Evolutionary conservation across 2,329 filamentous ascomycete genomes (phyloP).

Genomic region (Penicillium fuscoglaucum): DNA sequence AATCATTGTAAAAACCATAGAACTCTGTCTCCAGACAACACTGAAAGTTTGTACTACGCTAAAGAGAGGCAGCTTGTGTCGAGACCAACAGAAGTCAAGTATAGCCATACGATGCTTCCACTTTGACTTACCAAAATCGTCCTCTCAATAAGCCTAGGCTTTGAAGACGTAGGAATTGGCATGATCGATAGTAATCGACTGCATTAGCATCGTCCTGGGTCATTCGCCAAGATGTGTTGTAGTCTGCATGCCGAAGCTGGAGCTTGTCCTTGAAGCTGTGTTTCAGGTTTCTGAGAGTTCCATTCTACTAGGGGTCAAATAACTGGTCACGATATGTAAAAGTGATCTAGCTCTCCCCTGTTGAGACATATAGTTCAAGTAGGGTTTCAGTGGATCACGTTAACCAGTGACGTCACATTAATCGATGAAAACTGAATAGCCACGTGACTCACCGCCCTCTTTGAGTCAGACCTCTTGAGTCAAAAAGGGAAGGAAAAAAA

Average conservation of each 20-base stretch:
- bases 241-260: background rate
- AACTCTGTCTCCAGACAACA: constrained; percentile 61
- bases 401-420: constrained; percentile 55
- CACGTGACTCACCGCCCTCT: constrained; percentile 33
- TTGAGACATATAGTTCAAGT: constrained; percentile 59
- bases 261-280: background rate
- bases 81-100: background rate
- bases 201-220: too few relatives aligned
- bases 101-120: background rate
- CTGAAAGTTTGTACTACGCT: constrained; percentile 62
- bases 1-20: constrained; percentile 73
- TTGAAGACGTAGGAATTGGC: background rate
- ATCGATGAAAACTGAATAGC: background rate
- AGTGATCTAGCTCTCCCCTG: constrained; percentile 50
- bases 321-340: constrained; percentile 71
- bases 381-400: constrained; percentile 64
- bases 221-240: background rate
- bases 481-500: constrained; percentile 11
- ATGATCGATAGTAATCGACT: too few relatives aligned
- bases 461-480: constrained; percentile 28
- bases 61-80: background rate
- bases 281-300: background rate
- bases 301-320: background rate
- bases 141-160: background rate
- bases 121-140: background rate